These are phyloP conservation scores for Pharus latifolius DNA, from an alignment of 176 grass and related monocot genomes.

Conservation along the genomic window DNA sequence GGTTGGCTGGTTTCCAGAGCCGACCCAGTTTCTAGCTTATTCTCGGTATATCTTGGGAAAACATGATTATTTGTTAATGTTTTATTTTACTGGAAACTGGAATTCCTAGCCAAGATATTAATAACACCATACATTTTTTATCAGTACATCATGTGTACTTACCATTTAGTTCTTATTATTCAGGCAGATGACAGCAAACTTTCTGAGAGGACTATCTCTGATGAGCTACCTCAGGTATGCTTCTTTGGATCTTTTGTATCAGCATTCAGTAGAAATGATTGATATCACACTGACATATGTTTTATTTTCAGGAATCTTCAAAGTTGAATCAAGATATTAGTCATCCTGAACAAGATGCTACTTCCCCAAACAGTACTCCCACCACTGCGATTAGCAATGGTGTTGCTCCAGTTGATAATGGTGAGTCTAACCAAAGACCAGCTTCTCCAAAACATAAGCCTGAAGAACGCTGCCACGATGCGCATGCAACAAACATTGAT, in stretches of 20 bases:
- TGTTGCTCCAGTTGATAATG: conserved; percentile 33
- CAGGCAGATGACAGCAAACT: conserved; percentile 78
- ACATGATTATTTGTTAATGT: too few relatives aligned
- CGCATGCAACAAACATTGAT: conserved; percentile 28
- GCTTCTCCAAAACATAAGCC: conserved; percentile 54
- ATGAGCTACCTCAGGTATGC: conserved; percentile 63
- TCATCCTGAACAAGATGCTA: conserved; percentile 46
- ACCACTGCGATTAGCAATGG: conserved; percentile 19
- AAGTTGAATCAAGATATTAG: conserved; percentile 45
- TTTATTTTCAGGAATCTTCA: conserved; percentile 42
- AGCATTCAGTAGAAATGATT: conserved; percentile 3
- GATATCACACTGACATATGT: background rate
- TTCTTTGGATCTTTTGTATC: conserved; percentile 4
- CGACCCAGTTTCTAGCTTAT: too few relatives aligned
- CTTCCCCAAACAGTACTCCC: conserved; percentile 16
- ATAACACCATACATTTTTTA: too few relatives aligned
- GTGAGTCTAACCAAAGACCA: conserved; percentile 30
- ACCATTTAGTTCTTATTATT: conserved; percentile 19
- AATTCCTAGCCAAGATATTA: too few relatives aligned
- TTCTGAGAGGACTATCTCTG: conserved; percentile 81
- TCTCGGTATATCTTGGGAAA: too few relatives aligned
- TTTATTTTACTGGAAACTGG: too few relatives aligned
- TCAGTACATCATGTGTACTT: too few relatives aligned
- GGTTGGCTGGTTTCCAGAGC: too few relatives aligned
- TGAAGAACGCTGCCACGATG: conserved; percentile 10